Evolutionary conservation across 75 land plant species (phyloP).

Genomic region (Azolla pinnata): DNA sequence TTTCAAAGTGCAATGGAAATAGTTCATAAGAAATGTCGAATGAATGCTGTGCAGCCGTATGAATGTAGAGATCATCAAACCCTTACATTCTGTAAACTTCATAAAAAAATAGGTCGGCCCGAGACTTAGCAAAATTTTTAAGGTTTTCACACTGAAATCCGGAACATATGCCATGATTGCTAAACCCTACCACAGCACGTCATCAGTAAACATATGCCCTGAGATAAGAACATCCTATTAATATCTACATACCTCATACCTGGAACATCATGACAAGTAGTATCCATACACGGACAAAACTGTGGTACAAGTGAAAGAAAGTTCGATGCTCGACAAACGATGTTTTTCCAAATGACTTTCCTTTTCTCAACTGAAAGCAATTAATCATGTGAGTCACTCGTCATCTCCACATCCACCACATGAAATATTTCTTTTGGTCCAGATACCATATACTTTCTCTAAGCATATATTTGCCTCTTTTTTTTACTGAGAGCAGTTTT

Average conservation of each 20-base stretch:
- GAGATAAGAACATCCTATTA: neutral
- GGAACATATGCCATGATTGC: slow-evolving; percentile 63
- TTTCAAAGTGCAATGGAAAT: neutral
- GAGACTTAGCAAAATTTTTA: slow-evolving; percentile 65
- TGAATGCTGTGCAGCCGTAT: neutral
- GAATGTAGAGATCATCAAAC: neutral
- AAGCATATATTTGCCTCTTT: too few relatives aligned
- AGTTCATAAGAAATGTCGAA: neutral
- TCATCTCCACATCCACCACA: too few relatives aligned
- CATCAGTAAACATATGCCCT: neutral
- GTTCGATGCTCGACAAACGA: slow-evolving; percentile 83
- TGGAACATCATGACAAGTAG: slow-evolving; percentile 85
- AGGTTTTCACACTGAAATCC: slow-evolving; percentile 33
- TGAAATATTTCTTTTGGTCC: too few relatives aligned
- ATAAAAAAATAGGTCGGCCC: slow-evolving; percentile 83
- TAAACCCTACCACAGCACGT: slow-evolving; percentile 35
- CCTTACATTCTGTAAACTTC: slow-evolving; percentile 79
- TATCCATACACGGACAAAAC: slow-evolving; percentile 95
- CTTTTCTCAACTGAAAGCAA: slow-evolving; percentile 66
- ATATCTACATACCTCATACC: slow-evolving; percentile 26
- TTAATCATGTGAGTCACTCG: too few relatives aligned
- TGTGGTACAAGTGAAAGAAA: slow-evolving; percentile 75
- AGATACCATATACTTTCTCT: too few relatives aligned
- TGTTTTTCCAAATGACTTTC: slow-evolving; percentile 44
- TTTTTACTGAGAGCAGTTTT: too few relatives aligned